A percentile compares a stretch with the other conserved stretches of the same genome.
These are phyloP conservation scores for Polychaeton citri DNA, from an alignment of 2,329 filamentous ascomycete genomes.

Conservation along the genomic window DNA sequence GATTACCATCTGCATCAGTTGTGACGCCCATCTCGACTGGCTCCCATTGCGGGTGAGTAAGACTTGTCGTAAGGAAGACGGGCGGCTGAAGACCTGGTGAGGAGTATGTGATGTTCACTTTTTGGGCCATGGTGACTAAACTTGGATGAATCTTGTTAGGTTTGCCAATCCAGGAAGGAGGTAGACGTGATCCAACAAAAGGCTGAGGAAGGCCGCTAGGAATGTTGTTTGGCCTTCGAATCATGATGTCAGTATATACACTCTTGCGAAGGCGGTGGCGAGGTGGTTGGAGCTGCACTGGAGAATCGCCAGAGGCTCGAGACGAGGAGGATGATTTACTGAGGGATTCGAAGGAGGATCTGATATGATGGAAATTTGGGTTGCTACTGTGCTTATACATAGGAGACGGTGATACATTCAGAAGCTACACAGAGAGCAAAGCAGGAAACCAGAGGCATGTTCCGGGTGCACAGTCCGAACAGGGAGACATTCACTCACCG, in stretches of 20 bases:
- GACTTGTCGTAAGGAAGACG: constrained; percentile 56
- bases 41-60: constrained; percentile 54
- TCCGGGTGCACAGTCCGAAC: too few species aligned
- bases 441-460: too few species aligned
- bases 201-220: too few species aligned
- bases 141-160: too few species aligned
- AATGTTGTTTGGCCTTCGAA: neutral
- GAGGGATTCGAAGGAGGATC: neutral
- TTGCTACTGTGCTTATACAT: neutral
- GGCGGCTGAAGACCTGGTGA: constrained; percentile 50
- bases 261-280: neutral
- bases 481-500: too few species aligned
- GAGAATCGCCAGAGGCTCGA: neutral
- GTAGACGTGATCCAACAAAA: too few species aligned
- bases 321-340: neutral
- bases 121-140: constrained; percentile 20
- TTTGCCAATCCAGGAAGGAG: too few species aligned
- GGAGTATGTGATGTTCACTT: constrained; percentile 48
- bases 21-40: constrained; percentile 49
- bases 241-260: neutral
- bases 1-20: constrained; percentile 35
- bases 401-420: neutral
- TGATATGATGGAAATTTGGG: neutral
- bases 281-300: neutral
- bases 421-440: too few species aligned